Base-by-base conservation (phyloP, 2,329 filamentous ascomycete species). In the Cytospora piceicola region DNA sequence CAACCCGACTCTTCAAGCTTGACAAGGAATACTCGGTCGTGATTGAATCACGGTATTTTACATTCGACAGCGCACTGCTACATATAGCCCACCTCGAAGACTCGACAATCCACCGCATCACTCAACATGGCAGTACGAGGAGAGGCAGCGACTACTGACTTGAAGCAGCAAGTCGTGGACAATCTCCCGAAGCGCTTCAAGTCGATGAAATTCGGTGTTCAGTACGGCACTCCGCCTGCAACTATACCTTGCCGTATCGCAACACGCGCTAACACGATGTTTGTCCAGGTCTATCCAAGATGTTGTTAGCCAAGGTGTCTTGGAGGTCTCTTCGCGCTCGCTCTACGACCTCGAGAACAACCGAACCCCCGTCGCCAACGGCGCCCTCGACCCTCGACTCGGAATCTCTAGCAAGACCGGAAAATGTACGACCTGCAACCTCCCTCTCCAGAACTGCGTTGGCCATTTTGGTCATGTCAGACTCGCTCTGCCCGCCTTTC, bases 401-500 rank as follows among this genome's bases (percentile, higher is more conserved):
- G 94, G 94, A 70, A 95, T 92, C 3, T 97, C 94, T 20, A 92
- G 88, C 75, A 98, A 98, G 78, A 85, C 81, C 4, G 91, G 87
- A 29, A 84, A 82, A 66, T 99, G 95, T 76, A 82, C 87, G 53
- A 98, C 95, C 17, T 99, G 95, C 75, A 88, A 91, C 57, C 88
- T 94, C 74, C 85, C 88, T 20, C 82, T 98, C 34, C 87, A 93
- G 72, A 88, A 90, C 70, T 99, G 95, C 77, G 95, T 93, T 71
- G 95, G 95, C 15, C 95, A 99, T 77, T 99, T 98, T 74, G 95
- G 95, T 56, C 90, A 97, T 78, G 91, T 99, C 72, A 89, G 92
- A 73, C 86, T 99, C 17, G 92, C 94, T 1, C 82, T 99, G 60
- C 95, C 95, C 4, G 93, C 91, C 53, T 98, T 98, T 74, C 95